These are phyloP conservation scores for Alternaria novae-zelandiae DNA, from an alignment of 2,329 filamentous ascomycete genomes.

Conservation along the genomic window DNA sequence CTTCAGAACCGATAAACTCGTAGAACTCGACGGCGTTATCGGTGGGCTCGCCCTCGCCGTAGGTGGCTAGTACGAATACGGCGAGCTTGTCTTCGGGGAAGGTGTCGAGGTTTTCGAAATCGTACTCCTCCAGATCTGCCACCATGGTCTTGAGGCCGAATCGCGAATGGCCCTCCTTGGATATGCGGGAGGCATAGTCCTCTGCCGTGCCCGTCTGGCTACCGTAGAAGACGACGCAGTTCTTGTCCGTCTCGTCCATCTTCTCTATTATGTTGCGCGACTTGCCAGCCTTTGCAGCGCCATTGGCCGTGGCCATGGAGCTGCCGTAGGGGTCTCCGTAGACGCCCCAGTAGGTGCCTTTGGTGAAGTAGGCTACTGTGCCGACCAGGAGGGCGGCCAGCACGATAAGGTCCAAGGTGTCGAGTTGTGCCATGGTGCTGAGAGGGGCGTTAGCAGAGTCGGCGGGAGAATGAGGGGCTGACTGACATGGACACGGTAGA, in stretches of 20 bases:
- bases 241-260: constrained; percentile 94
- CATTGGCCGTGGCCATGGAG: constrained; percentile 70
- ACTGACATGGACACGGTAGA: constrained; percentile 28
- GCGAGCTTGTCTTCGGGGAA: constrained; percentile 89
- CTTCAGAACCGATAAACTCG: constrained; percentile 88
- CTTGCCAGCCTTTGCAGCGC: constrained; percentile 76
- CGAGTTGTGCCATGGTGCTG: constrained; percentile 85
- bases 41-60: constrained; percentile 97
- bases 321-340: constrained; percentile 87
- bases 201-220: constrained; percentile 98
- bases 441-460: constrained; percentile 16
- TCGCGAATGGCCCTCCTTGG: constrained; percentile 95
- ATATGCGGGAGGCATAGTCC: constrained; percentile 93
- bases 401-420: constrained; percentile 93
- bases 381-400: constrained; percentile 83
- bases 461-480: constrained; percentile 19
- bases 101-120: constrained; percentile 90
- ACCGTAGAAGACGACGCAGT: constrained; percentile 97
- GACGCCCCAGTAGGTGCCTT: constrained; percentile 91
- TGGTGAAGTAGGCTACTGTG: constrained; percentile 95
- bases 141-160: constrained; percentile 99
- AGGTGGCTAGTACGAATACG: constrained; percentile 95
- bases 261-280: constrained; percentile 93
- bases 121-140: constrained; percentile 96
- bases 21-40: constrained; percentile 99